Evolutionary conservation across 345 rosid genomes (phyloP).

Genomic region (Dimocarpus longan): DNA sequence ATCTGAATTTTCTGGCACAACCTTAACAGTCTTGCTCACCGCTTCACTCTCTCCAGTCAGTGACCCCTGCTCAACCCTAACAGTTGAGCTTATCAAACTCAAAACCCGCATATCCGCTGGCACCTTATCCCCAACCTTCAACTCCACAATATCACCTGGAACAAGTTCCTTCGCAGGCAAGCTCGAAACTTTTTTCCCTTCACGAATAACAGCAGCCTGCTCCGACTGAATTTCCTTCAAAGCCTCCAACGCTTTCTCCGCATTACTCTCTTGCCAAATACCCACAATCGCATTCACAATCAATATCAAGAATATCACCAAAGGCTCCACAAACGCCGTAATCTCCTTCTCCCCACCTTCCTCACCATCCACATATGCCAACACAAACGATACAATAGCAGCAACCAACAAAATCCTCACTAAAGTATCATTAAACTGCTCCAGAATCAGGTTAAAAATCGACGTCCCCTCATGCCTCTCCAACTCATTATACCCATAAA

Average conservation of each 20-base stretch:
- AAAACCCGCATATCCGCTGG: slow-evolving; percentile 89
- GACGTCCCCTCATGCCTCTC: slow-evolving; percentile 82
- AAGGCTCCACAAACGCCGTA: slow-evolving; percentile 91
- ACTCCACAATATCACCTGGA: slow-evolving; percentile 89
- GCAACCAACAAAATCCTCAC: slow-evolving; percentile 85
- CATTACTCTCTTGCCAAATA: slow-evolving; percentile 91
- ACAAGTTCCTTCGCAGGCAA: slow-evolving; percentile 85
- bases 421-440: slow-evolving; percentile 82
- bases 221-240: slow-evolving; percentile 89
- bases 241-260: slow-evolving; percentile 92
- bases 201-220: slow-evolving; percentile 72
- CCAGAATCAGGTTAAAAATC: slow-evolving; percentile 60
- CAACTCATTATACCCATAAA: slow-evolving; percentile 72
- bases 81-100: slow-evolving; percentile 70
- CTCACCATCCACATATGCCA: slow-evolving; percentile 79
- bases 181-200: slow-evolving; percentile 45
- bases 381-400: slow-evolving; percentile 70
- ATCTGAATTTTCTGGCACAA: slow-evolving; percentile 65
- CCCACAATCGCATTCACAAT: slow-evolving; percentile 91
- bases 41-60: slow-evolving; percentile 96
- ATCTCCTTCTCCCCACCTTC: slow-evolving; percentile 93
- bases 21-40: slow-evolving; percentile 70
- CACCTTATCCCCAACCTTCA: slow-evolving; percentile 87
- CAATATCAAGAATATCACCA: slow-evolving; percentile 86
- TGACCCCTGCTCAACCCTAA: slow-evolving; percentile 87